Evolutionary conservation across 1,284 basidiomycete species (phyloP).

Genomic region (Cryptococcus sp.): DNA sequence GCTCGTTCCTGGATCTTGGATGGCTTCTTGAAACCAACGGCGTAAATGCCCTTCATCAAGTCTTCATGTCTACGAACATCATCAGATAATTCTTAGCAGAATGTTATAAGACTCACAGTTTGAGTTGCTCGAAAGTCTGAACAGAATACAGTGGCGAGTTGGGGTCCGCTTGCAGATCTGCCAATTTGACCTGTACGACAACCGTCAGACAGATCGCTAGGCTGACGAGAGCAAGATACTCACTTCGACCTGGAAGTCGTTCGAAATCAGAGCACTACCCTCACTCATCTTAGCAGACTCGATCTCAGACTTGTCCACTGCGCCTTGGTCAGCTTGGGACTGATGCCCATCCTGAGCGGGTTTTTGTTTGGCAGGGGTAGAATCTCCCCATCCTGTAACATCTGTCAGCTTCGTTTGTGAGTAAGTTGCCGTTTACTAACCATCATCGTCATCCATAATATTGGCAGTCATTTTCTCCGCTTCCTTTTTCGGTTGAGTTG

Average conservation of each 20-base stretch:
- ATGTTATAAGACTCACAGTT: constrained; percentile 63
- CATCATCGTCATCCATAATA: constrained; percentile 3
- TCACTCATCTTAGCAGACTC: constrained; percentile 17
- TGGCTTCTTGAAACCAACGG: constrained; percentile 95
- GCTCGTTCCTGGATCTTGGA: constrained; percentile 99
- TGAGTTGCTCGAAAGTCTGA: constrained; percentile 93
- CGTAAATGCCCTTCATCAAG: constrained; percentile 93
- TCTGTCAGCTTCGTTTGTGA: not conserved
- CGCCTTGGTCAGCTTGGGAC: not conserved
- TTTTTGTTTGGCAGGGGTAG: not conserved
- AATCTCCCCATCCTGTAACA: constrained; percentile 14
- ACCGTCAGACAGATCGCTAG: not conserved
- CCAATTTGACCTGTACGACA: constrained; percentile 82
- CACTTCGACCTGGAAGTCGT: constrained; percentile 49
- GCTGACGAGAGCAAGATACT: constrained; percentile 1
- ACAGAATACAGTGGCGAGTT: constrained; percentile 92
- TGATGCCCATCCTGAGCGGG: constrained; percentile 7
- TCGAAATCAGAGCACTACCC: constrained; percentile 38
- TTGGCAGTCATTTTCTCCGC: constrained; percentile 10
- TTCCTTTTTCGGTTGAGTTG: constrained; percentile 3
- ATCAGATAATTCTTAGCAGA: not conserved
- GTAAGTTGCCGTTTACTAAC: constrained; percentile 1
- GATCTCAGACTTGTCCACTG: constrained; percentile 7
- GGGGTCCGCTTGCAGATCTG: constrained; percentile 94
- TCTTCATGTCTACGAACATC: constrained; percentile 67